These are phyloP conservation scores for Venturiaceae sp. DNA, from an alignment of 2,329 filamentous ascomycete genomes.

Conservation along the genomic window DNA sequence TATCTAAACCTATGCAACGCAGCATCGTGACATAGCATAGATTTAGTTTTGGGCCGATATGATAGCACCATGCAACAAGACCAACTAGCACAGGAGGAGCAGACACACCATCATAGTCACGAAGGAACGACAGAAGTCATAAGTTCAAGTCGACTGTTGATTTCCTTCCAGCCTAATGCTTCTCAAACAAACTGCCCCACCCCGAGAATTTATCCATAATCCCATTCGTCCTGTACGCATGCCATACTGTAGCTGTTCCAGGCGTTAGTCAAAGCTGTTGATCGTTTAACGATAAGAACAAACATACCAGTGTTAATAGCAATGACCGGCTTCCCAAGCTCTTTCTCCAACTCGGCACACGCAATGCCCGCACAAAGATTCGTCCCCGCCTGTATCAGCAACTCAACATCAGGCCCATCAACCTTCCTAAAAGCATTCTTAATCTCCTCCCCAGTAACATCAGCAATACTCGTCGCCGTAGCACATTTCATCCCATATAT, in stretches of 20 bases:
- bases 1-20: too few relatives aligned
- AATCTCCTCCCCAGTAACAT: slow-evolving; percentile 7
- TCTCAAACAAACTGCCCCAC: slow-evolving; percentile 13
- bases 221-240: slow-evolving; percentile 13
- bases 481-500: slow-evolving; percentile 21
- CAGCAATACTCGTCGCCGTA: slow-evolving; percentile 3
- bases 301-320: slow-evolving; percentile 15
- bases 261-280: too few relatives aligned
- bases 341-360: slow-evolving; percentile 14
- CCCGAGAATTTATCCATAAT: slow-evolving; percentile 12
- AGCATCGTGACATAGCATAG: too few relatives aligned
- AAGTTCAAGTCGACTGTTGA: too few relatives aligned
- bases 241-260: slow-evolving; percentile 11
- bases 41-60: too few relatives aligned
- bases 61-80: too few relatives aligned
- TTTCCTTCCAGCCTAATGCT: slow-evolving; percentile 10
- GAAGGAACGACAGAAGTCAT: too few relatives aligned
- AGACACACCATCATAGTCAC: too few relatives aligned
- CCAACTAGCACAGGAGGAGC: too few relatives aligned
- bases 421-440: slow-evolving; percentile 12
- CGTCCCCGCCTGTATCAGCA: slow-evolving; percentile 14
- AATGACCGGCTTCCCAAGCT: slow-evolving; percentile 15
- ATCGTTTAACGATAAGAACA: too few relatives aligned
- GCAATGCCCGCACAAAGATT: slow-evolving; percentile 14
- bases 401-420: slow-evolving; percentile 12